Percentiles rank a stretch among this genome's conserved stretches.
phyloP scores from a whole-genome alignment of 441 rosid species.

The Corymbia calophylla region DNA sequence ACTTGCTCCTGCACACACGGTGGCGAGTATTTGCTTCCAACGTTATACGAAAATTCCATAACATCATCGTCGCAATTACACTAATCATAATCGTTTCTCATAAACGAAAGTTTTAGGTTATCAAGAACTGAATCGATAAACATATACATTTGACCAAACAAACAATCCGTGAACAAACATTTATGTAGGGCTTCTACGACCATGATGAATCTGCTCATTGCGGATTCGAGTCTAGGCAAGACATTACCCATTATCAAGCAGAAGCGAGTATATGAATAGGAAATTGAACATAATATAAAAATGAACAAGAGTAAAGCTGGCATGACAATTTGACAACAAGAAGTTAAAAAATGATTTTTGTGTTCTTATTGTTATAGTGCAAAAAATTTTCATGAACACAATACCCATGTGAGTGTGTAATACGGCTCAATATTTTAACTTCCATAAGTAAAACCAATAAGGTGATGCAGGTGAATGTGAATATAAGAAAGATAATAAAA shows the following conservation, averaged over 20 bases:
- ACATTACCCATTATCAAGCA: neutral
- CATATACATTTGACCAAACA: neutral
- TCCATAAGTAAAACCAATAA: neutral
- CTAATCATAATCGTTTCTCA: neutral
- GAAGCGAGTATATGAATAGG: neutral
- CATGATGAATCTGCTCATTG: neutral
- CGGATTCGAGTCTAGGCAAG: neutral
- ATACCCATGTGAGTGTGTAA: neutral
- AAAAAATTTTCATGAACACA: neutral
- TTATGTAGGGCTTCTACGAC: neutral
- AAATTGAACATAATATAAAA: neutral
- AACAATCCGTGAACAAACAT: neutral
- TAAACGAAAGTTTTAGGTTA: neutral
- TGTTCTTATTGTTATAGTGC: neutral
- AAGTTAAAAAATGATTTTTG: neutral
- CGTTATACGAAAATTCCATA: neutral
- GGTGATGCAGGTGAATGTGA: neutral
- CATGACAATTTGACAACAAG: neutral
- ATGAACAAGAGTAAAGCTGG: neutral
- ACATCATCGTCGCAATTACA: neutral
- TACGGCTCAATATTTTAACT: neutral
- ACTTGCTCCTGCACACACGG: slow-evolving; percentile 58
- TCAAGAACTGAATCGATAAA: neutral
- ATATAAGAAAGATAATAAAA: neutral
- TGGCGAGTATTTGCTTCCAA: neutral